Evolutionary conservation across 805 yeast species (phyloP).

Genomic region (Tetrapisispora fleetii): DNA sequence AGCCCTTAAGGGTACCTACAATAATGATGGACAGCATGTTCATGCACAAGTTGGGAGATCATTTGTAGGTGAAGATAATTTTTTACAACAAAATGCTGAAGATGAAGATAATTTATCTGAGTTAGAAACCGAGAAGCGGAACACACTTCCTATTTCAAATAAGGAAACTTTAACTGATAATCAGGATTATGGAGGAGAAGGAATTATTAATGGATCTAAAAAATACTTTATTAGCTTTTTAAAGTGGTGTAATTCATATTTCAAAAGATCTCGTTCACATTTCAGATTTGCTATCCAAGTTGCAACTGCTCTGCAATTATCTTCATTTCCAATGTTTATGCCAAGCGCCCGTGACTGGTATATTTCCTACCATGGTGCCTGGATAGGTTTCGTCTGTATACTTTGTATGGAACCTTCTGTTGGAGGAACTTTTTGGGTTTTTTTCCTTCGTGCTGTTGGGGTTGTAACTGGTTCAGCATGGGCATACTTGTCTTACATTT

Average conservation of each 20-base stretch:
- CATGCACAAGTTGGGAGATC: constrained; percentile 15
- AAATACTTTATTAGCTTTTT: constrained; percentile 1
- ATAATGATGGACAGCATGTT: background rate
- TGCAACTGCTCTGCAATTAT: constrained; percentile 35
- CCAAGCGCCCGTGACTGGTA: constrained; percentile 42
- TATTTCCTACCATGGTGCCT: constrained; percentile 37
- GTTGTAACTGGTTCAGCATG: constrained; percentile 39
- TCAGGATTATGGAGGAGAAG: background rate
- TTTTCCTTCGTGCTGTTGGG: constrained; percentile 39
- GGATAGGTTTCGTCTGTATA: constrained; percentile 47
- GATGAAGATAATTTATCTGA: background rate
- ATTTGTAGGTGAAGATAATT: constrained; percentile 18
- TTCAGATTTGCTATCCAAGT: constrained; percentile 40
- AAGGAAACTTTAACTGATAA: background rate
- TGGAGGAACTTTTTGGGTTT: constrained; percentile 41
- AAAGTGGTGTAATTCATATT: constrained; percentile 12
- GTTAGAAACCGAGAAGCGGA: background rate
- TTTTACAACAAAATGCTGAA: constrained; percentile 17
- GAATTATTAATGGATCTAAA: background rate
- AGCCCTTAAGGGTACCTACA: constrained; percentile 26
- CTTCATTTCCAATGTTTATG: constrained; percentile 43
- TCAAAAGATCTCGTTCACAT: constrained; percentile 25
- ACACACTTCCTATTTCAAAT: constrained; percentile 7
- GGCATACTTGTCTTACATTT: constrained; percentile 39
- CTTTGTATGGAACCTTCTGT: constrained; percentile 41